Evolutionary conservation across 345 rosid genomes (phyloP).

Genomic region (Melaleuca alternifolia): DNA sequence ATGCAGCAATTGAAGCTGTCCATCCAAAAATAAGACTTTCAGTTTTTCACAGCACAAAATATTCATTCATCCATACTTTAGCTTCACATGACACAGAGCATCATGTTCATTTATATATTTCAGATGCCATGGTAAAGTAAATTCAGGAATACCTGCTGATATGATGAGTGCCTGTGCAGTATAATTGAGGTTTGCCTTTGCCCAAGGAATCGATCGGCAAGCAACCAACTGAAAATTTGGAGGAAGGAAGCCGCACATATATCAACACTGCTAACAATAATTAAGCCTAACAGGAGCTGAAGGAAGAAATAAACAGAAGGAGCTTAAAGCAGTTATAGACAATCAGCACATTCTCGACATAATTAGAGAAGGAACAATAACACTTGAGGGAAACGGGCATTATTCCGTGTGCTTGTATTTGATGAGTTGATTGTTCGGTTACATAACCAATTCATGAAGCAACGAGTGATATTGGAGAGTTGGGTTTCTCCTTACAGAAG

Average conservation of each 20-base stretch:
- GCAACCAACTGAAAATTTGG: constrained; percentile 29
- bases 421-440: not conserved
- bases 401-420: not conserved
- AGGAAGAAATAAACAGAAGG: not conserved
- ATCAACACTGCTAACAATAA: not conserved
- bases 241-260: not conserved
- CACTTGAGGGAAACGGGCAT: not conserved
- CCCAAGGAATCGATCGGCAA: constrained; percentile 57
- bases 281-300: not conserved
- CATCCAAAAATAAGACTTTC: not conserved
- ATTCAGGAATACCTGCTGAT: constrained; percentile 24
- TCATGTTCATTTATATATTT: not conserved
- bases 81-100: not conserved
- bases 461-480: not conserved
- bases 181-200: constrained; percentile 63
- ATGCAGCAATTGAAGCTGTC: constrained; percentile 50
- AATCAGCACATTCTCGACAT: not conserved
- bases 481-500: not conserved
- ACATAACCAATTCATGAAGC: not conserved
- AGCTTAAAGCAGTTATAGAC: not conserved
- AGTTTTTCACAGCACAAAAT: not conserved
- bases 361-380: not conserved
- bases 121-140: not conserved
- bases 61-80: not conserved
- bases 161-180: constrained; percentile 66